Percentiles rank a stretch among this genome's conserved stretches.
Conservation (phyloP, 2,329 filamentous ascomycete genomes). For the Colletotrichum musicola region DNA sequence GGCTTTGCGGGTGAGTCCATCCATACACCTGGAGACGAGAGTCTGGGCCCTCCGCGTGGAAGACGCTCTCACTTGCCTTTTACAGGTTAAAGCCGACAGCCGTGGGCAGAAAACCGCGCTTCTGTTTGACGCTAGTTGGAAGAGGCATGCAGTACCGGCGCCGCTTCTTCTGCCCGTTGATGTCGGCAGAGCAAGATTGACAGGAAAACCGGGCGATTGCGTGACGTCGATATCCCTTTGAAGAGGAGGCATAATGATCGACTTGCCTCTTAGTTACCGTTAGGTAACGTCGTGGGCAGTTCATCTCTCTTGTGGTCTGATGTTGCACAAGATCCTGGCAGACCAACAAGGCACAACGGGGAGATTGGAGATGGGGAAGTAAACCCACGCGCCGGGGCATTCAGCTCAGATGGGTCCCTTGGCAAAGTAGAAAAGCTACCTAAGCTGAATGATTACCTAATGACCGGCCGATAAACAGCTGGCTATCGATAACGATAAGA, state of each 20-base stretch:
- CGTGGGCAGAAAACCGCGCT: conserved; percentile 16
- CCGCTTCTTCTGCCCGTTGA: not conserved
- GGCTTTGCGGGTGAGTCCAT: not conserved
- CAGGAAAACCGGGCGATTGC: conserved; percentile 1
- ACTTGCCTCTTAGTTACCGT: not conserved
- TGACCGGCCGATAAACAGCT: no score
- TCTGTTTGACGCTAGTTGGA: conserved; percentile 28
- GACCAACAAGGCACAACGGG: no score
- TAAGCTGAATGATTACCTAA: no score
- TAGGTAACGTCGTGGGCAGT: conserved; percentile 7
- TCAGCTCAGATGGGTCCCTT: not conserved
- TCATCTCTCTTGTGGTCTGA: conserved; percentile 25
- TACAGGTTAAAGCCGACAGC: not conserved
- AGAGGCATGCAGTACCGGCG: not conserved
- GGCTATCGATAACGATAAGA: conserved; percentile 1
- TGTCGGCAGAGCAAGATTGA: not conserved
- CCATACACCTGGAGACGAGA: not conserved
- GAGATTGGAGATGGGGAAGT: not conserved
- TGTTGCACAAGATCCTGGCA: not conserved
- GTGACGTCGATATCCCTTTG: not conserved
- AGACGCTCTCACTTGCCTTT: conserved; percentile 24
- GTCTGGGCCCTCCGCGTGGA: not conserved
- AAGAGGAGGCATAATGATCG: not conserved
- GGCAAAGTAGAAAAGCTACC: not conserved
- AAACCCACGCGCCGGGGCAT: not conserved